phyloP scores from a whole-genome alignment of 257 asterid genomes.

The Verbena officinalis region DNA sequence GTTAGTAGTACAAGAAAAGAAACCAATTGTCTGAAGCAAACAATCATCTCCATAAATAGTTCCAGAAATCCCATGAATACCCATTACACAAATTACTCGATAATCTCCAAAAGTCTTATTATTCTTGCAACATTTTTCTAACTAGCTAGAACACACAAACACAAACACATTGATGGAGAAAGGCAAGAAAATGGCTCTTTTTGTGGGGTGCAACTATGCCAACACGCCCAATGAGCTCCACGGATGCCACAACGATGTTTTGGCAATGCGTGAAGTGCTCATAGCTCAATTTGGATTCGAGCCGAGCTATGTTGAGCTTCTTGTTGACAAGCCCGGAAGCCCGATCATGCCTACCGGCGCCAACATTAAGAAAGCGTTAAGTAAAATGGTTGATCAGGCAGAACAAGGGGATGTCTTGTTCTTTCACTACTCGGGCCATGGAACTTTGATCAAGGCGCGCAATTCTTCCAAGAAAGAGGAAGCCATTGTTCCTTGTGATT shows the following conservation, averaged over 20 bases:
- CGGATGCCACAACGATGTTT: constrained; percentile 81
- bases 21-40: constrained; percentile 24
- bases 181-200: constrained; percentile 65
- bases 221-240: constrained; percentile 59
- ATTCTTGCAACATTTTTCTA: neutral
- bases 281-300: constrained; percentile 56
- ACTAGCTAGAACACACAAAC: too few species aligned
- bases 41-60: constrained; percentile 28
- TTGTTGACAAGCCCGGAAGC: constrained; percentile 64
- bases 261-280: constrained; percentile 60
- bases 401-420: constrained; percentile 56
- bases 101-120: neutral
- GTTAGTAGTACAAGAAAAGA: neutral
- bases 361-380: constrained; percentile 65
- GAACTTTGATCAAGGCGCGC: constrained; percentile 50
- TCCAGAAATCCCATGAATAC: constrained; percentile 12
- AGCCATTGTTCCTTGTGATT: constrained; percentile 77
- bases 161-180: constrained; percentile 38
- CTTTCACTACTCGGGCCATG: constrained; percentile 86
- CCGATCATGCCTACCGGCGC: constrained; percentile 65
- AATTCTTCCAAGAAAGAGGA: constrained; percentile 48
- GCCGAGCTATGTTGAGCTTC: constrained; percentile 35
- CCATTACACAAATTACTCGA: constrained; percentile 14
- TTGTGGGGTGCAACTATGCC: constrained; percentile 90
- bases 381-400: constrained; percentile 59